These are phyloP conservation scores for Heliamphora pulchella DNA, from an alignment of 179 eudicot genomes.

Conservation along the genomic window DNA sequence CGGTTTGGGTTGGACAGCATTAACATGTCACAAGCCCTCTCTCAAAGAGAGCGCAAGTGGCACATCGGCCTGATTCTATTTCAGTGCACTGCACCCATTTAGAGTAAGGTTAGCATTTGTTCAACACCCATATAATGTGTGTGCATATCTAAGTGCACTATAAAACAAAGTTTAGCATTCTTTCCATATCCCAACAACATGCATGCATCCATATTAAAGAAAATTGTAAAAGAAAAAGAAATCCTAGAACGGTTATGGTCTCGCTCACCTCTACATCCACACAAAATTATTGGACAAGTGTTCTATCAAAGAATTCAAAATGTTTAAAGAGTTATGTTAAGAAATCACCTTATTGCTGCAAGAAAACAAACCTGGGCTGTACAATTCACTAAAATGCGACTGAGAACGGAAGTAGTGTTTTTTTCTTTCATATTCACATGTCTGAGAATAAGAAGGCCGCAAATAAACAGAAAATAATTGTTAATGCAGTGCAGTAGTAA, in stretches of 20 bases:
- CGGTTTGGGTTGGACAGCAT: no score
- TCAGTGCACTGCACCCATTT: no score
- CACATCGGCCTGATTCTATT: no score
- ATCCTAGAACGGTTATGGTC: background rate
- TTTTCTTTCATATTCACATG: slow-evolving; percentile 69
- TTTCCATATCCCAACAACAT: background rate
- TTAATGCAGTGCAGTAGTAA: background rate
- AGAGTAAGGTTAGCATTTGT: background rate
- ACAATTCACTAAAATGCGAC: slow-evolving; percentile 69
- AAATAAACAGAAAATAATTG: background rate
- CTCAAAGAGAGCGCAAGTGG: no score
- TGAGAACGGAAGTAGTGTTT: slow-evolving; percentile 51
- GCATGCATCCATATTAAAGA: background rate
- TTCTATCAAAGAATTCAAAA: background rate
- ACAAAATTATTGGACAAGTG: background rate
- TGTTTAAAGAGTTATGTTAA: background rate
- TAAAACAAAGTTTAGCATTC: background rate
- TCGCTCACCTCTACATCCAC: background rate
- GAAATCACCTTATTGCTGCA: background rate
- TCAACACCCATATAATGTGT: background rate
- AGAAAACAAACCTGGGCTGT: slow-evolving; percentile 61
- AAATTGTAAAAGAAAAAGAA: background rate
- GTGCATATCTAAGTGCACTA: background rate
- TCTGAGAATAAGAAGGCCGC: slow-evolving; percentile 20
- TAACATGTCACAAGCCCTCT: no score